Percentiles rank a stretch among this genome's conserved stretches.
Evolutionary conservation across 129 eudicot genomes (phyloP).

Genomic region (Flaveria trinervia): DNA sequence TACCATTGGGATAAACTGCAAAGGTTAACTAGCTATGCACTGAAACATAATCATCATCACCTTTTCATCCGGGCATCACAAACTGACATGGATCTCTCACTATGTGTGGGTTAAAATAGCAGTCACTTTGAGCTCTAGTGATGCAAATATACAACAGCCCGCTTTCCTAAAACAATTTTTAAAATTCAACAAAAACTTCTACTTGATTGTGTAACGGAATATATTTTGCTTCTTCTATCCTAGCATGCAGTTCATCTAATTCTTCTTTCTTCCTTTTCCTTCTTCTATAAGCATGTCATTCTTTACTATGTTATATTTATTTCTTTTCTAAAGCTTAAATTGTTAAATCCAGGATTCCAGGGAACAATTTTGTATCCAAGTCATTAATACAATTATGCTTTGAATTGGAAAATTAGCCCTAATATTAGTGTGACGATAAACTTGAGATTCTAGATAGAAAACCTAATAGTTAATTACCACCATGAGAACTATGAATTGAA

Average conservation of each 20-base stretch:
- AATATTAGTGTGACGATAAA: neutral
- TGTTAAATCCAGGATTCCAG: conserved; percentile 4
- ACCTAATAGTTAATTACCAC: neutral
- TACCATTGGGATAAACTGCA: neutral
- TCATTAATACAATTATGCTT: neutral
- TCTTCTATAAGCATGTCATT: neutral
- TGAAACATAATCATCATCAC: neutral
- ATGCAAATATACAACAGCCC: neutral
- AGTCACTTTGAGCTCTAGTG: neutral
- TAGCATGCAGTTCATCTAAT: neutral
- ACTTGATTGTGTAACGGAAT: too few relatives aligned
- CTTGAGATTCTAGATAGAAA: neutral
- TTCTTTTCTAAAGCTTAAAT: conserved; percentile 9
- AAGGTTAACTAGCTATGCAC: neutral
- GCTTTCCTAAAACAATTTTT: neutral
- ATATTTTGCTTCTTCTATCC: neutral
- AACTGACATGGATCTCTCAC: neutral
- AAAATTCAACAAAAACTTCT: neutral
- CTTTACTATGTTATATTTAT: neutral
- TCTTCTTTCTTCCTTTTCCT: neutral
- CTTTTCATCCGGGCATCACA: too few relatives aligned
- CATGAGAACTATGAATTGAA: neutral
- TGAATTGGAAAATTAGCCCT: neutral
- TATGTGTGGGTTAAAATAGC: neutral
- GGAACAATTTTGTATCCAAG: neutral